Conservation (phyloP, 768 basidiomycete species). For the Termitomyces sp. region DNA sequence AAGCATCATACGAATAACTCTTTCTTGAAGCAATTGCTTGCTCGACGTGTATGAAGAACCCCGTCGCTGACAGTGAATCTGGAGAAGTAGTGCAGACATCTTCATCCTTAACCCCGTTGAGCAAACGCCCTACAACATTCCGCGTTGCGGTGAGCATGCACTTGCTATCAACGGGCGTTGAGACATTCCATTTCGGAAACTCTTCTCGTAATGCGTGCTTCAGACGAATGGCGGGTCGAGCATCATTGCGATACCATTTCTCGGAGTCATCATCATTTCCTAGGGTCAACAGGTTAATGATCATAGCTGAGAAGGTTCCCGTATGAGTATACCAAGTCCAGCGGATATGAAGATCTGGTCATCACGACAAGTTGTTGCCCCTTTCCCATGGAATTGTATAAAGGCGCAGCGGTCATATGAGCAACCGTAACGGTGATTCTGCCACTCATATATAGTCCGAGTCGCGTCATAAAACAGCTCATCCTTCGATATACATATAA, state of each 20-base stretch:
- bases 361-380: slow-evolving; percentile 24
- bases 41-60: slow-evolving; percentile 39
- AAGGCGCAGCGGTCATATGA: slow-evolving; percentile 34
- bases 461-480: slow-evolving; percentile 42
- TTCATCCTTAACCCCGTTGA: slow-evolving; percentile 29
- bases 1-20: slow-evolving; percentile 21
- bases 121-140: slow-evolving; percentile 39
- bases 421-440: slow-evolving; percentile 30
- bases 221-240: slow-evolving; percentile 32
- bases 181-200: slow-evolving; percentile 32
- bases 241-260: slow-evolving; percentile 32
- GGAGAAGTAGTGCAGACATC: slow-evolving; percentile 26
- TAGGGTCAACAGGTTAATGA: not conserved
- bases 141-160: slow-evolving; percentile 38
- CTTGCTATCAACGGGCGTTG: slow-evolving; percentile 33
- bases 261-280: slow-evolving; percentile 18
- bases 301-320: not conserved
- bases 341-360: slow-evolving; percentile 41
- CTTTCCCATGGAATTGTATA: slow-evolving; percentile 46
- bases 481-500: slow-evolving; percentile 17
- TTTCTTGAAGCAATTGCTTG: slow-evolving; percentile 25
- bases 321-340: slow-evolving; percentile 32
- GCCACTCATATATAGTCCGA: slow-evolving; percentile 33
- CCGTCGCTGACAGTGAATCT: slow-evolving; percentile 19
- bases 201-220: slow-evolving; percentile 19